phyloP scores from a whole-genome alignment of 1,139 yeast species.

The Zygoascus meyerae region DNA sequence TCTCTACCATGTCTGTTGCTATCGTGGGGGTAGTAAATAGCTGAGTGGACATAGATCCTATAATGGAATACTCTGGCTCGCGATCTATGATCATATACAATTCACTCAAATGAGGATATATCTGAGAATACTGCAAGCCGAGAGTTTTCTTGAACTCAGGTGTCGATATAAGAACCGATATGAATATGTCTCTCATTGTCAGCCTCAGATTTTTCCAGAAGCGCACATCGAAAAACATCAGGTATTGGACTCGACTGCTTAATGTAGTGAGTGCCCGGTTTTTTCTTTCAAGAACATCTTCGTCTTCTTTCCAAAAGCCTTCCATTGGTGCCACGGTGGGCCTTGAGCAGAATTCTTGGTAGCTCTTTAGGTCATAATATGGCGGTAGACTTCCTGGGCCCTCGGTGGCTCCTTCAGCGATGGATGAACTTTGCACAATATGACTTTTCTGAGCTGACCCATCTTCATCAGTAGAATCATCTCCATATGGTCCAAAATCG shows the following conservation, averaged over 20 bases:
- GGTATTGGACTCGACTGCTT: constrained; percentile 62
- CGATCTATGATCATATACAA: constrained; percentile 64
- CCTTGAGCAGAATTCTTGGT: constrained; percentile 2
- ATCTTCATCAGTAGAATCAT: constrained; percentile 3
- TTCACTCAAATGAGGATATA: constrained; percentile 75
- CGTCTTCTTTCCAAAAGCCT: constrained; percentile 12
- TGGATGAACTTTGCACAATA: not conserved
- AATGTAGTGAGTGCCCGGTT: not conserved
- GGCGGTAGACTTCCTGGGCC: not conserved
- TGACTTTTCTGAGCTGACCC: not conserved
- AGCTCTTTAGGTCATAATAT: not conserved
- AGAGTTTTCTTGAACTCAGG: constrained; percentile 53
- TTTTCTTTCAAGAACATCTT: constrained; percentile 5
- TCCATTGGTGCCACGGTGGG: not conserved
- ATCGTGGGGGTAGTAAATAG: constrained; percentile 79
- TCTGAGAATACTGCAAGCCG: constrained; percentile 75
- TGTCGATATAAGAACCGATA: constrained; percentile 65
- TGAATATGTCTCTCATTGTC: constrained; percentile 60
- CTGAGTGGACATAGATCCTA: constrained; percentile 76
- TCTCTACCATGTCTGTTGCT: constrained; percentile 62
- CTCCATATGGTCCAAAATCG: not conserved
- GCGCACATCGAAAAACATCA: constrained; percentile 63
- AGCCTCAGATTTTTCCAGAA: constrained; percentile 65
- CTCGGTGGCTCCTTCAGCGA: not conserved
- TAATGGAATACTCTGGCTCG: constrained; percentile 76